Evolutionary conservation across 108 stramenopile species (phyloP).

Genomic region (Nannochloropsis gaditana): DNA sequence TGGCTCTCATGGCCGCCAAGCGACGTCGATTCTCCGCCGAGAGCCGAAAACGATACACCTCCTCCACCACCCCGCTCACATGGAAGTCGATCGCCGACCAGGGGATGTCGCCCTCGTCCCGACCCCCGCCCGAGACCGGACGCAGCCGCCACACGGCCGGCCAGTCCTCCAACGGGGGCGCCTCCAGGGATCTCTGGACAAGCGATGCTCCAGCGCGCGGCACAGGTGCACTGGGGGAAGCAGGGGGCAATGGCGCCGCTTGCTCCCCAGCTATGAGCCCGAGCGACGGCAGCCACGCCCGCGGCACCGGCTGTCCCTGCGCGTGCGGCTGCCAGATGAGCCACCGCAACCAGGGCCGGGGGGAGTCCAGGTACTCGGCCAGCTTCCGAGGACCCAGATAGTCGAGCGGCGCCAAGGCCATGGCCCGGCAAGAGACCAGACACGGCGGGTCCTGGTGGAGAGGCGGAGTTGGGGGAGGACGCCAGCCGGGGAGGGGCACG

Average conservation of each 20-base stretch:
- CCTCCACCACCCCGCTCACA: not conserved
- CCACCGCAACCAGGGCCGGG: constrained; percentile 3
- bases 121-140: not conserved
- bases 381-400: not conserved
- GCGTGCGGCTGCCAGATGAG: not conserved
- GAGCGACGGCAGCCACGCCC: not conserved
- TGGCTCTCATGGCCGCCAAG: not conserved
- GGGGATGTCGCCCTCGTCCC: not conserved
- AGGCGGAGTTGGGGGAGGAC: not conserved
- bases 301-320: not conserved
- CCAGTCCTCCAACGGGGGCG: constrained; percentile 10
- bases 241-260: not conserved
- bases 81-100: constrained; percentile 17
- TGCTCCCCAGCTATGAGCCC: not conserved
- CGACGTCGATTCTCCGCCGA: not conserved
- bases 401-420: not conserved
- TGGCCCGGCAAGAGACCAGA: not conserved
- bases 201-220: not conserved
- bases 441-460: not conserved
- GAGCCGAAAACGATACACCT: not conserved
- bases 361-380: not conserved
- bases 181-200: not conserved
- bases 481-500: not conserved
- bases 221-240: not conserved
- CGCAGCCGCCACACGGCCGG: not conserved